These are phyloP conservation scores for Saccharomyces pastorianus DNA, from an alignment of 1,139 yeast species.

Conservation along the genomic window DNA sequence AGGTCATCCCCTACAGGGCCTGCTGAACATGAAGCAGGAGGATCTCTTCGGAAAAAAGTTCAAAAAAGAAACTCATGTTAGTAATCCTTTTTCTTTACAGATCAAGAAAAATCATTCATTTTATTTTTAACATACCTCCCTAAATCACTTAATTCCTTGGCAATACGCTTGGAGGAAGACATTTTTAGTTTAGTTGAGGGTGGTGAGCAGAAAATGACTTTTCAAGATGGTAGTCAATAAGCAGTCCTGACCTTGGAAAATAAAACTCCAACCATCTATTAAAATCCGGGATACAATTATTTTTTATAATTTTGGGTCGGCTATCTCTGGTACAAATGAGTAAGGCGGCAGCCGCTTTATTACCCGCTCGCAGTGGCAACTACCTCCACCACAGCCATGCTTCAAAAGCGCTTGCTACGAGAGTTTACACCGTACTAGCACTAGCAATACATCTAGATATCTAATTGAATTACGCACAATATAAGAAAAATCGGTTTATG, in stretches of 20 bases:
- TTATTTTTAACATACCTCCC: slow-evolving; percentile 60
- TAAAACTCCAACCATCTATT: neutral
- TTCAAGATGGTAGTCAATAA: neutral
- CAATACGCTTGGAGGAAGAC: slow-evolving; percentile 89
- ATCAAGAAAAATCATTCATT: neutral
- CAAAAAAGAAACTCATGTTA: neutral
- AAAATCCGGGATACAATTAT: neutral
- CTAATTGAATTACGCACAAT: neutral
- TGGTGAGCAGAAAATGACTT: neutral
- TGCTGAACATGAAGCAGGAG: slow-evolving; percentile 97
- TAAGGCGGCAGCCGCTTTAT: neutral
- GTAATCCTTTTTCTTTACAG: neutral
- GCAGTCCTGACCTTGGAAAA: neutral
- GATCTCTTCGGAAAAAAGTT: slow-evolving; percentile 30
- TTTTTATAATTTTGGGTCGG: neutral
- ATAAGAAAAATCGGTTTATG: no score
- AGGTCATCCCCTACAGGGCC: slow-evolving; percentile 97
- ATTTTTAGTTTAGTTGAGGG: slow-evolving; percentile 30
- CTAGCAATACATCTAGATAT: neutral
- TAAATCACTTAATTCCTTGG: slow-evolving; percentile 87
- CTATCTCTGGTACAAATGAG: neutral
- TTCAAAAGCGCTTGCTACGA: neutral
- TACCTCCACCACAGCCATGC: neutral
- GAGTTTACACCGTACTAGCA: neutral
- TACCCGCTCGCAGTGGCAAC: slow-evolving; percentile 2